These are phyloP conservation scores for Xylaria multiplex DNA, from an alignment of 2,329 filamentous ascomycete genomes.

Conservation along the genomic window DNA sequence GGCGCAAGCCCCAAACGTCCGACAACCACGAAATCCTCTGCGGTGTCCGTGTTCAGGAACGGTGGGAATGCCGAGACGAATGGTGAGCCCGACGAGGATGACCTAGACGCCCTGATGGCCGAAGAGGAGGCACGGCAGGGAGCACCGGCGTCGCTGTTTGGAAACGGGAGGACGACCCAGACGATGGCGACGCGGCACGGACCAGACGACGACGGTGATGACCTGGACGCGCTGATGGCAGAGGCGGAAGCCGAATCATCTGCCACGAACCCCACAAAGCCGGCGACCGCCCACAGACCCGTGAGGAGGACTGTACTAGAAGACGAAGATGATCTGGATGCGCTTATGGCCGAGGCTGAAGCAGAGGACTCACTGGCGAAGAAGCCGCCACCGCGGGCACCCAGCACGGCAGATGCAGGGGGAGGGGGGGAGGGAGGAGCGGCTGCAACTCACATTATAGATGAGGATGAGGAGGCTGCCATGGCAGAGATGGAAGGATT, in stretches of 20 bases:
- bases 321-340: conserved; percentile 38
- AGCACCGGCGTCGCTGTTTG: conserved; percentile 36
- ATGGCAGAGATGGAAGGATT: conserved; percentile 60
- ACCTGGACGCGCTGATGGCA: conserved; percentile 57
- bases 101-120: conserved; percentile 64
- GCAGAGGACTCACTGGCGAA: conserved; percentile 10
- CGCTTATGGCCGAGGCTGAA: conserved; percentile 39
- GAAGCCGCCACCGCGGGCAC: background rate
- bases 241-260: conserved; percentile 42
- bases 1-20: conserved; percentile 59
- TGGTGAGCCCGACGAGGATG: conserved; percentile 52
- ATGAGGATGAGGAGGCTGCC: conserved; percentile 37
- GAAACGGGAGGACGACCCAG: conserved; percentile 32
- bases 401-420: background rate
- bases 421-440: background rate
- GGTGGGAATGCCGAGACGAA: conserved; percentile 31
- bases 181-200: conserved; percentile 30
- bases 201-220: conserved; percentile 48
- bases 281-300: background rate
- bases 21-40: conserved; percentile 38
- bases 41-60: conserved; percentile 42
- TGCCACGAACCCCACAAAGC: conserved; percentile 5
- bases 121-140: conserved; percentile 55
- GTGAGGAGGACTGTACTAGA: conserved; percentile 5
- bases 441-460: background rate